Percentiles rank a stretch among this genome's conserved stretches.
Conservation (phyloP, 352 stramenopile genomes). For the Phytophthora citricola region DNA sequence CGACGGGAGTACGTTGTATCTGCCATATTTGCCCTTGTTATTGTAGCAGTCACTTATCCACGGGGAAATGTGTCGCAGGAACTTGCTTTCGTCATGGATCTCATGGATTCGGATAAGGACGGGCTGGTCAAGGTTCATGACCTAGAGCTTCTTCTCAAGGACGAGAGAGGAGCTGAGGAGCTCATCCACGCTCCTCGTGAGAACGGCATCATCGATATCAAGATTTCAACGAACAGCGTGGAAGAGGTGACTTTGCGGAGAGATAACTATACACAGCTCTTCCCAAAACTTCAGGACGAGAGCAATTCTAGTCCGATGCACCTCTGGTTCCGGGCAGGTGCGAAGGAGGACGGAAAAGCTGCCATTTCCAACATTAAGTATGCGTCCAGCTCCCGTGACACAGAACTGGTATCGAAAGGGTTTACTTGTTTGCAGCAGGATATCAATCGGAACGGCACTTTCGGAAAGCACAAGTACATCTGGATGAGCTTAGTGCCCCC, state of each 20-base stretch:
- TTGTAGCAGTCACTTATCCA: background rate
- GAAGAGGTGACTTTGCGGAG: constrained; percentile 63
- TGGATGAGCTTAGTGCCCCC: constrained; percentile 69
- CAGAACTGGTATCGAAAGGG: constrained; percentile 74
- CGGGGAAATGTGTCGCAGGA: constrained; percentile 43
- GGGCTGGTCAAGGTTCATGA: constrained; percentile 71
- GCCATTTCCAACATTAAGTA: constrained; percentile 78
- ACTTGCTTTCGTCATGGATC: constrained; percentile 60
- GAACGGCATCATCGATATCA: constrained; percentile 65
- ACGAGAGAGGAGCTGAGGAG: constrained; percentile 56
- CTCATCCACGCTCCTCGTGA: constrained; percentile 61
- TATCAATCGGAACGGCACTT: constrained; percentile 62
- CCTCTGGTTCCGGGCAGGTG: constrained; percentile 67
- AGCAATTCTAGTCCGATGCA: constrained; percentile 46
- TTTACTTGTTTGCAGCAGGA: constrained; percentile 83
- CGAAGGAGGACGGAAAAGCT: constrained; percentile 67
- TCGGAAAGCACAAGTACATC: constrained; percentile 82
- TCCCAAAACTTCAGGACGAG: constrained; percentile 64
- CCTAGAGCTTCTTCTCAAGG: constrained; percentile 78
- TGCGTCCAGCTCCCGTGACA: constrained; percentile 62
- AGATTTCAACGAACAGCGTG: constrained; percentile 62
- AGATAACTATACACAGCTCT: constrained; percentile 68
- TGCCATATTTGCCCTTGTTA: background rate
- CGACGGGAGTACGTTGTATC: constrained; percentile 58
- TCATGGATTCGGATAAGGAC: constrained; percentile 78